These are phyloP conservation scores for Russula sp. DNA, from an alignment of 768 basidiomycete species.

Conservation along the genomic window DNA sequence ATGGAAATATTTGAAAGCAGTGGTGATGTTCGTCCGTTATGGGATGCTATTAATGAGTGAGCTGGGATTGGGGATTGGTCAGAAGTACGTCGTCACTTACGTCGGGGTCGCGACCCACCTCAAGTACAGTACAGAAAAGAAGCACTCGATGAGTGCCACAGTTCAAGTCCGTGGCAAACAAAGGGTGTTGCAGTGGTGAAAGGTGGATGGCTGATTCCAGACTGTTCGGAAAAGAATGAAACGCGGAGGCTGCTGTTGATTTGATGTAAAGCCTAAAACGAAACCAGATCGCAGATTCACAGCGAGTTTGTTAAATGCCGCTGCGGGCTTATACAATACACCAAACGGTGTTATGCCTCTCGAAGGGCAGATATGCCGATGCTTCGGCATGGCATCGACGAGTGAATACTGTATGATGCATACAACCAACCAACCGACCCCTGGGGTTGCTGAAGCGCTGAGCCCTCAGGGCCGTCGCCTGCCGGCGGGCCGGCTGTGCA, in stretches of 20 bases:
- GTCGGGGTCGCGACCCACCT: constrained; percentile 1
- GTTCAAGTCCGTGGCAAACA: not conserved
- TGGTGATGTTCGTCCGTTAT: not conserved
- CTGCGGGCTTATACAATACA: not conserved
- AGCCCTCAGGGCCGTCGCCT: too few relatives aligned
- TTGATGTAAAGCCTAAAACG: not conserved
- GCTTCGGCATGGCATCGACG: too few relatives aligned
- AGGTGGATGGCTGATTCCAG: not conserved
- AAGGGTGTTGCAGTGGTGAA: not conserved
- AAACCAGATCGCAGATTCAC: not conserved
- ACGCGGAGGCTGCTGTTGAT: not conserved
- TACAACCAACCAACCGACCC: too few relatives aligned
- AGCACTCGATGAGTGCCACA: not conserved
- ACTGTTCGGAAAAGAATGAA: not conserved
- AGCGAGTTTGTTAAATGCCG: not conserved
- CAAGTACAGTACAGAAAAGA: not conserved
- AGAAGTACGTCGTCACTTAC: too few relatives aligned
- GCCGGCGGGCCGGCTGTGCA: not conserved
- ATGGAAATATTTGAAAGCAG: not conserved
- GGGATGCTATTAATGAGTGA: not conserved
- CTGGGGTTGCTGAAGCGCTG: too few relatives aligned
- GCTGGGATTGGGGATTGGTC: too few relatives aligned
- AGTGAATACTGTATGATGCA: too few relatives aligned
- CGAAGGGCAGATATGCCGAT: too few relatives aligned
- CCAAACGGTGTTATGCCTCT: not conserved